These are phyloP conservation scores for Alternaria infectoria DNA, from an alignment of 2,329 filamentous ascomycete species.

Conservation along the genomic window DNA sequence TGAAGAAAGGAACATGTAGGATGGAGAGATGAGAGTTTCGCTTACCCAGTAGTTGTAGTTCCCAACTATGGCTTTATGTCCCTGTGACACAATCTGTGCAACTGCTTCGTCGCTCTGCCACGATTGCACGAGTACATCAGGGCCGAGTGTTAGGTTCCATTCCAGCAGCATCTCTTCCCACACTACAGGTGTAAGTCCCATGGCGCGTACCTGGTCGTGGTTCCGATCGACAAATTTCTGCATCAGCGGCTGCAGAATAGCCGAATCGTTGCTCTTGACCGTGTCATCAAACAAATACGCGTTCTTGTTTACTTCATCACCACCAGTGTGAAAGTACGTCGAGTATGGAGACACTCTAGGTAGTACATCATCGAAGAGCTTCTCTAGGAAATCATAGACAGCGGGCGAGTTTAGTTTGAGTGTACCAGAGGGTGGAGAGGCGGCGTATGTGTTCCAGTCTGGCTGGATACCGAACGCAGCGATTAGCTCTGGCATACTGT, in stretches of 20 bases:
- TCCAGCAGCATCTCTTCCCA: conserved; percentile 87
- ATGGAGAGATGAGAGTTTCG: neutral
- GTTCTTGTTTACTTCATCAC: conserved; percentile 83
- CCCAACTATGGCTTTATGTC: conserved; percentile 75
- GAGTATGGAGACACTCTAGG: conserved; percentile 67
- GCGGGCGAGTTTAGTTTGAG: conserved; percentile 76
- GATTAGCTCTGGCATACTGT: conserved; percentile 73
- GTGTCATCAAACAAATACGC: conserved; percentile 73
- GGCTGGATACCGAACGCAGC: conserved; percentile 65
- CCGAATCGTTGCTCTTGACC: conserved; percentile 68
- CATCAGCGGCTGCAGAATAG: conserved; percentile 74
- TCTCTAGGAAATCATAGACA: conserved; percentile 75
- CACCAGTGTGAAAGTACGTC: conserved; percentile 82
- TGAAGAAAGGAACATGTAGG: neutral
- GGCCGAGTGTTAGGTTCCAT: conserved; percentile 76
- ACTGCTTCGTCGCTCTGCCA: conserved; percentile 74
- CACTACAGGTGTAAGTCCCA: conserved; percentile 74
- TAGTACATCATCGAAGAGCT: conserved; percentile 75
- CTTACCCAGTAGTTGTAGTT: conserved; percentile 77
- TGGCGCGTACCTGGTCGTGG: conserved; percentile 67
- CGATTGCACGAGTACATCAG: conserved; percentile 77
- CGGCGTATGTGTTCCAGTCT: conserved; percentile 60
- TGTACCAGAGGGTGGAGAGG: conserved; percentile 65
- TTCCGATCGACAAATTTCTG: conserved; percentile 77
- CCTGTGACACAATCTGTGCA: conserved; percentile 63